A percentile compares a stretch with the other conserved stretches of the same genome.
Conservation (phyloP, 164 flowering plant species). For the Cinnamomum chago region DNA sequence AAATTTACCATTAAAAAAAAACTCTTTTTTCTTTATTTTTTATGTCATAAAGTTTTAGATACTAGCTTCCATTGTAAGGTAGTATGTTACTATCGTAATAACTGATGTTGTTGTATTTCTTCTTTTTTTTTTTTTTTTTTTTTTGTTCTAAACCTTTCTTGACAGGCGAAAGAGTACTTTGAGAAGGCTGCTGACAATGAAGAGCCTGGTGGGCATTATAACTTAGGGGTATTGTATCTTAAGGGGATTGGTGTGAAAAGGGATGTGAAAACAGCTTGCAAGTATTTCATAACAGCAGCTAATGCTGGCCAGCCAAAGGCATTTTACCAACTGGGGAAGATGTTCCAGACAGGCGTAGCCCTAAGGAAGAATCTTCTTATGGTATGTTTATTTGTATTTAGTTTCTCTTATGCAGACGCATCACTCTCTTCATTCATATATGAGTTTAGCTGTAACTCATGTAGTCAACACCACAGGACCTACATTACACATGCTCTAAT, state of each 20-base stretch:
- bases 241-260: conserved; percentile 91
- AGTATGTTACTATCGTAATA: too few relatives aligned
- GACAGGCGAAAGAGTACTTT: conserved; percentile 92
- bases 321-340: conserved; percentile 91
- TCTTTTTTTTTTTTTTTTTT: background rate
- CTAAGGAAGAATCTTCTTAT: conserved; percentile 68
- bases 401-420: too few relatives aligned
- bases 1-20: too few relatives aligned
- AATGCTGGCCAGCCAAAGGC: conserved; percentile 96
- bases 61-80: too few relatives aligned
- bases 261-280: conserved; percentile 61
- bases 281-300: conserved; percentile 64
- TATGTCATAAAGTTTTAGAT: too few relatives aligned
- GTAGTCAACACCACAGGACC: too few relatives aligned
- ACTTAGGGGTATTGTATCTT: conserved; percentile 89
- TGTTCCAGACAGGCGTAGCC: conserved; percentile 94
- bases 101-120: background rate
- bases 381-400: conserved; percentile 40
- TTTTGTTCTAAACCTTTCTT: conserved; percentile 7
- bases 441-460: too few relatives aligned
- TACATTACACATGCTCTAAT: too few relatives aligned
- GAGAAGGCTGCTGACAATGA: conserved; percentile 86
- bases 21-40: too few relatives aligned
- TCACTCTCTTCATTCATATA: too few relatives aligned
- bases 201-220: conserved; percentile 89